phyloP scores from a whole-genome alignment of 306 rosid genomes.

The Quercus mongolica region DNA sequence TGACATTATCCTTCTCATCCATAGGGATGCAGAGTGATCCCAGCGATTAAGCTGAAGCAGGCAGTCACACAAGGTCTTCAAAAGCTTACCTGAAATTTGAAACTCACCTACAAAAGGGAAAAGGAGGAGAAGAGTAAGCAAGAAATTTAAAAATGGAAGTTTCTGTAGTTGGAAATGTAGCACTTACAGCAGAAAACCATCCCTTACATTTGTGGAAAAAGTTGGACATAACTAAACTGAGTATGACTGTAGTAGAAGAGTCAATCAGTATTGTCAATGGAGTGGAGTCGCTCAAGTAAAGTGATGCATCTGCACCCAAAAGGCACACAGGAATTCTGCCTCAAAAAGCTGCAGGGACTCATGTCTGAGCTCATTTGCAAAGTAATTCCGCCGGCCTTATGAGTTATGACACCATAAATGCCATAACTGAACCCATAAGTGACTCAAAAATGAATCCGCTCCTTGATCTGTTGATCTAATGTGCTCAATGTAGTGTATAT shows the following conservation, averaged over 20 bases:
- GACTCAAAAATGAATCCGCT: slow-evolving; percentile 31
- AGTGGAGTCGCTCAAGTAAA: neutral
- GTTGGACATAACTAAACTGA: neutral
- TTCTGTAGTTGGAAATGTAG: neutral
- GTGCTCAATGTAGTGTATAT: slow-evolving; percentile 43
- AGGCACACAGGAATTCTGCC: neutral
- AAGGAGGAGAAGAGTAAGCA: neutral
- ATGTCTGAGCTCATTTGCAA: neutral
- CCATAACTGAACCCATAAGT: neutral
- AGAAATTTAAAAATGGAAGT: neutral
- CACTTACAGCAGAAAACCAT: neutral
- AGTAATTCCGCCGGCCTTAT: neutral
- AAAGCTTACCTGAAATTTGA: neutral
- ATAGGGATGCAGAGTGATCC: neutral
- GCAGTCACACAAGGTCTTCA: neutral
- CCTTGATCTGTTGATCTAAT: slow-evolving; percentile 45
- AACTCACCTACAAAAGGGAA: neutral
- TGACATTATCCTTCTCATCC: neutral
- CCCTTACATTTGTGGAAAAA: neutral
- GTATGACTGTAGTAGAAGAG: neutral
- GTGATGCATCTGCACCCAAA: too few relatives aligned
- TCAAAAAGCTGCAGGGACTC: neutral
- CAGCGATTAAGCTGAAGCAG: neutral
- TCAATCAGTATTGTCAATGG: neutral
- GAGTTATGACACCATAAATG: slow-evolving; percentile 4